These are phyloP conservation scores for Paramecium primaurelia DNA, from an alignment of 73 alveolate genomes.

Conservation along the genomic window DNA sequence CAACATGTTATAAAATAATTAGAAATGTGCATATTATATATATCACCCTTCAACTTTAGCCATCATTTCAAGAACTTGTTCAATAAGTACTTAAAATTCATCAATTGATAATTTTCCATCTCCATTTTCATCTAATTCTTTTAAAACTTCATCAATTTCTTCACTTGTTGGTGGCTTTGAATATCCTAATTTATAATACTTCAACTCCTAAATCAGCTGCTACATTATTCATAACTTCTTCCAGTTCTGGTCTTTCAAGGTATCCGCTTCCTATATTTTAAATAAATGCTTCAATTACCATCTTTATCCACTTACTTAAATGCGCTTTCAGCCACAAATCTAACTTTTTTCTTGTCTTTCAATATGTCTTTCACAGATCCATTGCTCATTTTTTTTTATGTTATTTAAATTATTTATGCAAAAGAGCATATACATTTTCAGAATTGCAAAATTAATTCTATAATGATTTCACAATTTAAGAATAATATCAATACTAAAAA, in stretches of 20 bases:
- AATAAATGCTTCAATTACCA: conserved; percentile 46
- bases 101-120: conserved; percentile 77
- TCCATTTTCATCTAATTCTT: conserved; percentile 77
- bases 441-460: neutral
- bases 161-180: conserved; percentile 70
- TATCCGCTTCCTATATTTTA: conserved; percentile 52
- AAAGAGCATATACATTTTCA: neutral
- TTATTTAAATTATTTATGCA: neutral
- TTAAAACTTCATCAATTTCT: conserved; percentile 78
- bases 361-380: conserved; percentile 60
- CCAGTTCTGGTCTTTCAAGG: conserved; percentile 65
- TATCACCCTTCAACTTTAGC: conserved; percentile 61
- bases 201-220: conserved; percentile 75
- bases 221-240: conserved; percentile 75
- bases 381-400: neutral
- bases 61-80: conserved; percentile 74
- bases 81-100: conserved; percentile 72
- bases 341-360: conserved; percentile 72
- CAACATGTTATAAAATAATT: neutral
- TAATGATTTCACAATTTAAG: neutral
- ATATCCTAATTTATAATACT: neutral
- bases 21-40: neutral
- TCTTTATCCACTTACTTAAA: conserved; percentile 80
- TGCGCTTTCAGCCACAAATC: conserved; percentile 78
- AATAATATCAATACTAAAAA: neutral